phyloP scores from a whole-genome alignment of 2,329 filamentous ascomycete genomes.

The Aspergillus brasiliensis region DNA sequence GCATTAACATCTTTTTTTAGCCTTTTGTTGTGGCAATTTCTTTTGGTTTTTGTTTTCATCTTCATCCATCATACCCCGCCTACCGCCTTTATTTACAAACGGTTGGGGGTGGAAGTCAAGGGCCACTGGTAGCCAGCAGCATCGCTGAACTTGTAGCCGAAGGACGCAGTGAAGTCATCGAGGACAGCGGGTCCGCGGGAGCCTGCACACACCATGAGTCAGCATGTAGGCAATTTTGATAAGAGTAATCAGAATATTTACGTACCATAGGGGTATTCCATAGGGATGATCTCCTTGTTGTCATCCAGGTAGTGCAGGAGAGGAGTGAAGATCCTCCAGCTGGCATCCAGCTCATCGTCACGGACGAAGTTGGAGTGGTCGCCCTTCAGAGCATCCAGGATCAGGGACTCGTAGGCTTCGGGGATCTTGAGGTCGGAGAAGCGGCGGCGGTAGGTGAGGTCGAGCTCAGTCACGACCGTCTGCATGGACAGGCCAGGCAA shows the following conservation, averaged over 20 bases:
- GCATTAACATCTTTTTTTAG: conserved; percentile 21
- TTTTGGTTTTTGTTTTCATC: conserved; percentile 15
- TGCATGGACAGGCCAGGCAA: conserved; percentile 98
- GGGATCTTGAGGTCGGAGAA: conserved; percentile 99
- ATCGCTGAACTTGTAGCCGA: conserved; percentile 98
- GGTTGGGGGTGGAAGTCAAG: conserved; percentile 74
- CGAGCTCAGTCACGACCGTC: conserved; percentile 96
- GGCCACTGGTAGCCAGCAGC: conserved; percentile 96
- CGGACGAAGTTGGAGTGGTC: conserved; percentile 99
- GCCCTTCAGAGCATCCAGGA: conserved; percentile 95
- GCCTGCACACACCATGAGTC: conserved; percentile 56
- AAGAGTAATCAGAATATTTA: conserved; percentile 16
- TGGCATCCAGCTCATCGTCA: conserved; percentile 94
- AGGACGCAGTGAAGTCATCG: conserved; percentile 96
- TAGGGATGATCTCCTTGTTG: conserved; percentile 98
- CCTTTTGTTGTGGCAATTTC: conserved; percentile 8
- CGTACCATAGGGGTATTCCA: conserved; percentile 99
- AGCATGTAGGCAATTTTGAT: background rate
- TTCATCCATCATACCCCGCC: background rate
- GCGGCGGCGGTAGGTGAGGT: conserved; percentile 94
- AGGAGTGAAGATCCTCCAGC: conserved; percentile 98
- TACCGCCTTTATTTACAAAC: conserved; percentile 64
- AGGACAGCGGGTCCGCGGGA: conserved; percentile 94
- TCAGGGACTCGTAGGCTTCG: conserved; percentile 97
- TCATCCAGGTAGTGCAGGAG: conserved; percentile 97